Percentiles rank a stretch among this genome's conserved stretches.
Conservation (phyloP, 306 rosid species). For the Betula pendula region DNA sequence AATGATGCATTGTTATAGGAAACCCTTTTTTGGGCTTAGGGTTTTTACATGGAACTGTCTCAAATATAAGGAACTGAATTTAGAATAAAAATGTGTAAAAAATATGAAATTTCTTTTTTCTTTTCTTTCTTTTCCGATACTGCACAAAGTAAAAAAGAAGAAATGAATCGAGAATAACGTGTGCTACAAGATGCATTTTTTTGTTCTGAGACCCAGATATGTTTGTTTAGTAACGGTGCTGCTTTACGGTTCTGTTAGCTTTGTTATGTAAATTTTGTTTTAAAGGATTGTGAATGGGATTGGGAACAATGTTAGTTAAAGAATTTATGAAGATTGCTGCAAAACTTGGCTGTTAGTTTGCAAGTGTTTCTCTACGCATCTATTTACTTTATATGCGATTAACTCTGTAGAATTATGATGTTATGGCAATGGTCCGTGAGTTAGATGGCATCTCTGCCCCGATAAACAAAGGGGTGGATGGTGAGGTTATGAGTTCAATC, state of each 20-base stretch:
- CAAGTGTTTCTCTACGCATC: slow-evolving; percentile 2
- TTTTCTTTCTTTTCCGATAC: not conserved
- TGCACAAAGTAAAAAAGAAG: no score
- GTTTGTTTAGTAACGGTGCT: not conserved
- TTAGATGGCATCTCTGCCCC: not conserved
- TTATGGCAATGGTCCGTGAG: not conserved
- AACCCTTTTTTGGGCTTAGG: not conserved
- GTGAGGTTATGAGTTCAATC: not conserved
- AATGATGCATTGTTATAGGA: not conserved
- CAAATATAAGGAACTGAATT: not conserved
- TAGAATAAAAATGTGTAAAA: not conserved
- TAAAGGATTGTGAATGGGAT: not conserved
- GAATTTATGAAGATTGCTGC: not conserved
- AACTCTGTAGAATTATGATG: not conserved
- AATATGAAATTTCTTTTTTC: not conserved
- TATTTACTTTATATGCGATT: not conserved
- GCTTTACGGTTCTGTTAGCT: not conserved
- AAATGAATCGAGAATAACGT: not conserved
- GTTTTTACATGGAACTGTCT: not conserved
- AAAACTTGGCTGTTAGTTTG: not conserved
- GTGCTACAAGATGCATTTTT: not conserved
- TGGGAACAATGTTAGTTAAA: not conserved
- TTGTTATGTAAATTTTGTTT: not conserved
- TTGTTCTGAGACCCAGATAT: not conserved
- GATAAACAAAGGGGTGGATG: not conserved